Percentiles rank a stretch among this genome's conserved stretches.
Conservation (phyloP, 2,329 filamentous ascomycete genomes). For the Phyllosticta citriasiana region DNA sequence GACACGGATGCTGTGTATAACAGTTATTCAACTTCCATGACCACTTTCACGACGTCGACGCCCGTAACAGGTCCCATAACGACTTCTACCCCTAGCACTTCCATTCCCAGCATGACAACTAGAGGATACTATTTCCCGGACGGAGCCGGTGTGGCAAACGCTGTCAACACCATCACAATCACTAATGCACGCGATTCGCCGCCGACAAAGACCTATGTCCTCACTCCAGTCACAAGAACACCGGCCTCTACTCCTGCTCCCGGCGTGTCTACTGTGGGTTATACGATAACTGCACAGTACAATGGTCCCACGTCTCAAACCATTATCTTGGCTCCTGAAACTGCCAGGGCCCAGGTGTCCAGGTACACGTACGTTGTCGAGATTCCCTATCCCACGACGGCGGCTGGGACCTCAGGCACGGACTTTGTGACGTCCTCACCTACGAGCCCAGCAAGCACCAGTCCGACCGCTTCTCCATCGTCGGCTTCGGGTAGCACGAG, state of each 20-base stretch:
- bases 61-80: background rate
- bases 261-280: background rate
- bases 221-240: background rate
- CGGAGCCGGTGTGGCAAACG: background rate
- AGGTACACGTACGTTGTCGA: background rate
- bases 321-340: background rate
- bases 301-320: background rate
- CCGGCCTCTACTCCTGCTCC: background rate
- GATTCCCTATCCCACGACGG: background rate
- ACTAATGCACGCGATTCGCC: background rate
- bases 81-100: background rate
- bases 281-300: background rate
- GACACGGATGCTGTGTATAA: background rate
- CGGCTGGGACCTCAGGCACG: background rate
- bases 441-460: too few species aligned
- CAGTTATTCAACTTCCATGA: background rate
- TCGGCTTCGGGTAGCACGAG: background rate
- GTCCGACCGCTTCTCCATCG: too few species aligned
- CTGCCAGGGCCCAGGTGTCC: background rate
- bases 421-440: background rate
- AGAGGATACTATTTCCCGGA: background rate
- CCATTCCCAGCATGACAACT: background rate
- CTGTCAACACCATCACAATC: background rate
- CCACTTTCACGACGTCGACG: background rate
- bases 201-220: background rate